Conservation (phyloP, 2,329 filamentous ascomycete species). For the Ophiostoma sp. region DNA sequence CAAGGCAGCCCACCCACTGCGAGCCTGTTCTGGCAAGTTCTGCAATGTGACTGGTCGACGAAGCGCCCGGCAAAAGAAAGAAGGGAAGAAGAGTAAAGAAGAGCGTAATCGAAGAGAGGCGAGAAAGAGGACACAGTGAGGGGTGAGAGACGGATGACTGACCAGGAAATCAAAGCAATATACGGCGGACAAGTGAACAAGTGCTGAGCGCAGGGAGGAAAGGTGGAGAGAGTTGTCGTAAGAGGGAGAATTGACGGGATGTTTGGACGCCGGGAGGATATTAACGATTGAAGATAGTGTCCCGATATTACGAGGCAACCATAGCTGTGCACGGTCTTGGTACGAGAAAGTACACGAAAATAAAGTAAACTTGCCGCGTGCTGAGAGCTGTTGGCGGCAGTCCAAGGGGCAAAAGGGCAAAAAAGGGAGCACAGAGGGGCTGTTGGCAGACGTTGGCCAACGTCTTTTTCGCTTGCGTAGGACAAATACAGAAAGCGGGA, state of each 20-base stretch:
- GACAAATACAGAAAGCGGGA: slow-evolving; percentile 1
- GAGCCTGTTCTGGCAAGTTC: neutral
- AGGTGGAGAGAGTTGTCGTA: neutral
- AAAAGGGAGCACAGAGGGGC: neutral
- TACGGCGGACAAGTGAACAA: neutral
- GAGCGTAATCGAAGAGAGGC: neutral
- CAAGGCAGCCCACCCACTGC: slow-evolving; percentile 13
- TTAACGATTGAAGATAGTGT: neutral
- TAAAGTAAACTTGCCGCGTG: neutral
- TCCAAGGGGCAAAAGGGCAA: neutral
- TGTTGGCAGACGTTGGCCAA: neutral
- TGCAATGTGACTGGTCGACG: slow-evolving; percentile 25
- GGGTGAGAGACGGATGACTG: too few species aligned
- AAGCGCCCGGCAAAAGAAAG: slow-evolving; percentile 24
- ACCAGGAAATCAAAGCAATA: neutral
- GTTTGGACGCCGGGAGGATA: slow-evolving; percentile 1
- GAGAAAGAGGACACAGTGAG: neutral
- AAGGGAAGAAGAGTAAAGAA: neutral
- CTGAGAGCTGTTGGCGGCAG: slow-evolving; percentile 7
- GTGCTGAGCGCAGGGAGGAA: neutral
- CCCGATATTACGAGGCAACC: neutral
- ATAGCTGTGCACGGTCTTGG: neutral
- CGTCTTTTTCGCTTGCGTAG: neutral
- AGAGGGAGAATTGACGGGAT: neutral
- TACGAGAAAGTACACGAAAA: neutral